A percentile compares a stretch with the other conserved stretches of the same genome.
These are phyloP conservation scores for Setomelanomma holmii DNA, from an alignment of 2,329 filamentous ascomycete genomes.

Conservation along the genomic window DNA sequence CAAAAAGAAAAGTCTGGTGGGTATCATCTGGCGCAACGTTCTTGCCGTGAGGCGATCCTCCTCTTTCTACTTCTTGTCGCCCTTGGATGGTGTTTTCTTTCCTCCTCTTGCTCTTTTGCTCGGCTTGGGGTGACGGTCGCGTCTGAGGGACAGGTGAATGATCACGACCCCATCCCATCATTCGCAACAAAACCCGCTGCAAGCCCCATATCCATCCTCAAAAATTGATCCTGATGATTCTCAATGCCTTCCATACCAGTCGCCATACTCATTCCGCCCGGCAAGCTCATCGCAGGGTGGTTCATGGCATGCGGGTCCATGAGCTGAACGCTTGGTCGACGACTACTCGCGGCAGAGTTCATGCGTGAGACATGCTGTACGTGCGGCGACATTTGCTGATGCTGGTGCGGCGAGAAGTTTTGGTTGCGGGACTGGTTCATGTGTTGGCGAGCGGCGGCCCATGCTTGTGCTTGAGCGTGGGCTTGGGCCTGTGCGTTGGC, in stretches of 20 bases:
- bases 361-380: constrained; percentile 34
- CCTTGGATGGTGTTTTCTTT: too few species aligned
- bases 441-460: constrained; percentile 45
- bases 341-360: constrained; percentile 40
- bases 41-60: not conserved
- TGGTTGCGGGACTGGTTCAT: constrained; percentile 47
- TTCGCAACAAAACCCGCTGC: constrained; percentile 35
- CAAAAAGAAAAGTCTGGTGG: not conserved
- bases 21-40: not conserved
- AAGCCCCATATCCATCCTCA: constrained; percentile 43
- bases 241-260: constrained; percentile 45
- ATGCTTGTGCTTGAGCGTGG: constrained; percentile 36
- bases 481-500: constrained; percentile 34
- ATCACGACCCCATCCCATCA: constrained; percentile 14
- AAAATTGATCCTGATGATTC: constrained; percentile 39
- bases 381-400: constrained; percentile 36
- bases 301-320: constrained; percentile 39
- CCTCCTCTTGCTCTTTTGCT: too few species aligned
- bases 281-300: constrained; percentile 17
- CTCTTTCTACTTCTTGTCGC: not conserved
- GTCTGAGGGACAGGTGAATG: too few species aligned
- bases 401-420: constrained; percentile 38
- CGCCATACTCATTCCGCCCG: constrained; percentile 28
- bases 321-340: constrained; percentile 38
- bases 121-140: too few species aligned